A percentile compares a stretch with the other conserved stretches of the same genome.
These are phyloP conservation scores for Aspergillus nanangensis DNA, from an alignment of 495 filamentous ascomycete species.

Conservation along the genomic window DNA sequence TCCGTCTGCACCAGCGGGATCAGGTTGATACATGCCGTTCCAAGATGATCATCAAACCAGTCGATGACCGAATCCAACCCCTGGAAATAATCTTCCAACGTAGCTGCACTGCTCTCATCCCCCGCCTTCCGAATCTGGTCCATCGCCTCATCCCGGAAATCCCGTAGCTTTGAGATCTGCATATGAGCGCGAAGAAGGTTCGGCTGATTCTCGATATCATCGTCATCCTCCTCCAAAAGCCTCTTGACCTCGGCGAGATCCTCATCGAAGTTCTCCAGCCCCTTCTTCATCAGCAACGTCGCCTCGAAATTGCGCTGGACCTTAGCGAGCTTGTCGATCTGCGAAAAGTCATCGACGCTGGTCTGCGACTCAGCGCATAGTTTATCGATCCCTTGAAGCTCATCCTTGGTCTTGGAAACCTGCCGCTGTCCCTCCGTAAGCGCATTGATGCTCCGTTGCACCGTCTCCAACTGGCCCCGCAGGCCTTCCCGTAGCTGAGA, in stretches of 20 bases:
- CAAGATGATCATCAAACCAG: constrained; percentile 94
- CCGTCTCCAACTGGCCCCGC: constrained; percentile 84
- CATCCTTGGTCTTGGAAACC: constrained; percentile 86
- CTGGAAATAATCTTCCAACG: constrained; percentile 82
- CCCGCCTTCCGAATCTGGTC: constrained; percentile 79
- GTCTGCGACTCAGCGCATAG: constrained; percentile 92
- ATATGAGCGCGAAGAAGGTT: constrained; percentile 87
- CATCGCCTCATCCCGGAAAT: constrained; percentile 93
- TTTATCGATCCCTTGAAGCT: constrained; percentile 98
- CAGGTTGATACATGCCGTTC: constrained; percentile 79
- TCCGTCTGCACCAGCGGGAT: constrained; percentile 80
- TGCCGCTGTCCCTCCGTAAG: constrained; percentile 84
- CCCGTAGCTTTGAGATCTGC: constrained; percentile 82
- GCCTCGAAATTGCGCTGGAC: constrained; percentile 92
- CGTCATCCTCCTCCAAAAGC: constrained; percentile 76
- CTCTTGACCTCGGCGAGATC: constrained; percentile 67
- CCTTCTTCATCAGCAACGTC: constrained; percentile 84
- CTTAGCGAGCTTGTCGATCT: constrained; percentile 89
- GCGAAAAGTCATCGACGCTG: constrained; percentile 94
- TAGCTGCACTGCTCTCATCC: constrained; percentile 69
- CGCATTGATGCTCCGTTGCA: constrained; percentile 82
- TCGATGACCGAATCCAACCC: constrained; percentile 83
- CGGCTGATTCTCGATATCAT: constrained; percentile 83
- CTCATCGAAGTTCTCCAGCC: constrained; percentile 79
- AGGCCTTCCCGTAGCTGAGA: constrained; percentile 82